These are phyloP conservation scores for Heliamphora pulchella DNA, from an alignment of 179 eudicot species.

Conservation along the genomic window DNA sequence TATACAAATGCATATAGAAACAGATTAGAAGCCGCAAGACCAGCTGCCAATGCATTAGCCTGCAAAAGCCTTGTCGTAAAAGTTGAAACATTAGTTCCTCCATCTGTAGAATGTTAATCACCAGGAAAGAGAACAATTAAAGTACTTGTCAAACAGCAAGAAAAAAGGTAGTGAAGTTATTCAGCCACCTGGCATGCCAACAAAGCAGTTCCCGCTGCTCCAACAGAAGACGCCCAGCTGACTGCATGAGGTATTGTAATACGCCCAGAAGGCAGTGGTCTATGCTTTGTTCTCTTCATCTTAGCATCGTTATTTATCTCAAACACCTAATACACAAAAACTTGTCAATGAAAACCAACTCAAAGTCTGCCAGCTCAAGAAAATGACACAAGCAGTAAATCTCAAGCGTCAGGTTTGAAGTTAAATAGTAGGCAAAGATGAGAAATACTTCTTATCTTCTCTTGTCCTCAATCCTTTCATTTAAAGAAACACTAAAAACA, in stretches of 20 bases:
- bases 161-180: conserved; percentile 16
- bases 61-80: conserved; percentile 69
- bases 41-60: conserved; percentile 94
- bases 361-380: conserved; percentile 1
- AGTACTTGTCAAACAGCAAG: not conserved
- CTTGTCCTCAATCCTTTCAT: not conserved
- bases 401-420: not conserved
- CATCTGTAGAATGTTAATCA: not conserved
- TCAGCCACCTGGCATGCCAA: conserved; percentile 66
- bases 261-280: conserved; percentile 92
- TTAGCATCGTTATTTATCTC: conserved; percentile 39
- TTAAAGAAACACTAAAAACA: not conserved
- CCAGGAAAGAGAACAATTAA: not conserved
- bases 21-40: conserved; percentile 91
- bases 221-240: conserved; percentile 7
- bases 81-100: conserved; percentile 39
- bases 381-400: not conserved
- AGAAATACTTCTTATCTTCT: not conserved
- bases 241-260: conserved; percentile 47
- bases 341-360: not conserved
- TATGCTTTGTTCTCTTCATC: conserved; percentile 82
- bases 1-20: conserved; percentile 79
- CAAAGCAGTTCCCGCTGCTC: conserved; percentile 36
- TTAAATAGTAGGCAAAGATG: not conserved
- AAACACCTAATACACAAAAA: conserved; percentile 44